Conservation (phyloP, 2,329 filamentous ascomycete species). For the Trichophyton rubrum region DNA sequence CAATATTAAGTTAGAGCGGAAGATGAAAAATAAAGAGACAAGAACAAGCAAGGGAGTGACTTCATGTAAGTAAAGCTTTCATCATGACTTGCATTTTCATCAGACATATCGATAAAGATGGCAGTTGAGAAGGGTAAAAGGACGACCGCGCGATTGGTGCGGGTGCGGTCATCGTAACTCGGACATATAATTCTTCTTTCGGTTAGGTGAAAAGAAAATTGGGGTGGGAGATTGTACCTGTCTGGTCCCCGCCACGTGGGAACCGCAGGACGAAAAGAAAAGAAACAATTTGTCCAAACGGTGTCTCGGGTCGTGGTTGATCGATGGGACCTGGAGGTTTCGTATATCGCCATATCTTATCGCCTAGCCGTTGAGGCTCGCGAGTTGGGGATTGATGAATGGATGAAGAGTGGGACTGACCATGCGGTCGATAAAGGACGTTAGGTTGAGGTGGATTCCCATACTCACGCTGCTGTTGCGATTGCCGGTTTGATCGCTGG, state of each 20-base stretch:
- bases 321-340: neutral
- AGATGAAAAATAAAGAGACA: neutral
- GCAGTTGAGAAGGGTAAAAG: neutral
- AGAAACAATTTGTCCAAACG: neutral
- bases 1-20: neutral
- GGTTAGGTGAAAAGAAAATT: neutral
- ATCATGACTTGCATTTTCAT: neutral
- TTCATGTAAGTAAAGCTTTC: neutral
- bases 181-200: neutral
- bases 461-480: neutral
- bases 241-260: constrained; percentile 2
- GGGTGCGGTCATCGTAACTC: neutral
- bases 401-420: neutral
- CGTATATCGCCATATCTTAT: neutral
- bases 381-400: neutral
- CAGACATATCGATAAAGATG: neutral
- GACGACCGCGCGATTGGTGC: neutral
- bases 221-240: neutral
- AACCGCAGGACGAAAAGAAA: neutral
- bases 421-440: neutral
- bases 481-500: neutral
- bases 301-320: neutral
- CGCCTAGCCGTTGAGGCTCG: neutral
- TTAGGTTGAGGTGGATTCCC: neutral
- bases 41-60: neutral